phyloP scores from a whole-genome alignment of 208 protist genomes.

The Borovskyia barvae region DNA sequence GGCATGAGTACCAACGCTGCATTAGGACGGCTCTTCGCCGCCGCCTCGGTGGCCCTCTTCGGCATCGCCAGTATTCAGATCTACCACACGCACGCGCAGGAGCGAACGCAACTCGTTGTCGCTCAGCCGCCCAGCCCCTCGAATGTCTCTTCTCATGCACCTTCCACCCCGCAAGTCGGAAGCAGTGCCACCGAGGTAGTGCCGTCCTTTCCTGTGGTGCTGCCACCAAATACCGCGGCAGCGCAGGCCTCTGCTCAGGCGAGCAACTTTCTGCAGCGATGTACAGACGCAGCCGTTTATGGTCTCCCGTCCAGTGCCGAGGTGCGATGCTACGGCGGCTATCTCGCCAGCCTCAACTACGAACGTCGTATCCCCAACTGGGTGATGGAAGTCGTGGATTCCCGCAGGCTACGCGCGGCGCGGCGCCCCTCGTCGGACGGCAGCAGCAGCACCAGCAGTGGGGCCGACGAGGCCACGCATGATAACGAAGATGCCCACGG shows the following conservation, averaged over 20 bases:
- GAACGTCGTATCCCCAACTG: constrained; percentile 78
- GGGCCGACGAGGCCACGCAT: constrained; percentile 8
- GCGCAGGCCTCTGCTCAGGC: constrained; percentile 4
- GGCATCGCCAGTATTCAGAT: constrained; percentile 13
- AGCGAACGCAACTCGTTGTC: constrained; percentile 17
- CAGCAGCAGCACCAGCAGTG: neutral
- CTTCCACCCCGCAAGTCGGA: neutral
- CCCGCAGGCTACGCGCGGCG: constrained; percentile 7
- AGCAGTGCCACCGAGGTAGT: neutral
- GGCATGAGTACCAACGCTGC: constrained; percentile 15
- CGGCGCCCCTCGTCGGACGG: neutral
- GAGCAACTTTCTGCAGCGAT: constrained; percentile 28
- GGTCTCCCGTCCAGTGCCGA: constrained; percentile 51
- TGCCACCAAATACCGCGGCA: constrained; percentile 24
- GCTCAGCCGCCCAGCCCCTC: constrained; percentile 3
- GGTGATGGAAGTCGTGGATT: constrained; percentile 69
- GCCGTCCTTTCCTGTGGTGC: constrained; percentile 22
- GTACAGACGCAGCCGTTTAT: constrained; percentile 26
- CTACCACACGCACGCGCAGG: constrained; percentile 5
- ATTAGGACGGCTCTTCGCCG: constrained; percentile 17
- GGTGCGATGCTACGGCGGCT: constrained; percentile 70
- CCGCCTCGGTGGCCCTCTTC: constrained; percentile 22
- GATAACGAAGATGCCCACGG: constrained; percentile 12
- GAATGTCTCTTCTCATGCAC: too few relatives aligned
- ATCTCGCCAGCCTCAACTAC: constrained; percentile 78